Conservation (phyloP, 1,139 yeast species). For the Protomyces gravidus region DNA sequence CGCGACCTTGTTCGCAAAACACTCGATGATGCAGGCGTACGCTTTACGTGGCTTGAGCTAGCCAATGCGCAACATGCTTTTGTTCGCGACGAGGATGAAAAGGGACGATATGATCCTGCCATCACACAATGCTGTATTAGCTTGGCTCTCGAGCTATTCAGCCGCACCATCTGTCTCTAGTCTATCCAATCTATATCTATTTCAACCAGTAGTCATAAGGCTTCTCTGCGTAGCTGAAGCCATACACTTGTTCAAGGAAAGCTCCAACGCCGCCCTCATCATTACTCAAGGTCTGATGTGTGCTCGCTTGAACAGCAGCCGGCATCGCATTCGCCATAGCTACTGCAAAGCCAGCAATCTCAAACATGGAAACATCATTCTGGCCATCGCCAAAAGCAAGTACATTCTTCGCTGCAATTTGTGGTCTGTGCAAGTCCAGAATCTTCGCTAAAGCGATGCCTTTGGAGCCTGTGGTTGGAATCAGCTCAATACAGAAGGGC, state of each 20-base stretch:
- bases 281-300: conserved; percentile 18
- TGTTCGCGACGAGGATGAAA: conserved; percentile 70
- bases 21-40: conserved; percentile 58
- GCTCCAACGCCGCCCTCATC: conserved; percentile 29
- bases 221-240: conserved; percentile 10
- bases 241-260: conserved; percentile 17
- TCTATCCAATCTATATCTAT: neutral
- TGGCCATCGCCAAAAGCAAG: conserved; percentile 31
- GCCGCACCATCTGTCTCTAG: conserved; percentile 55
- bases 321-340: conserved; percentile 29
- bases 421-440: conserved; percentile 4
- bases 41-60: conserved; percentile 66
- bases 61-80: conserved; percentile 74
- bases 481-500: conserved; percentile 30
- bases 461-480: conserved; percentile 27
- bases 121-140: conserved; percentile 64
- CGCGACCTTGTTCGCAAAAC: conserved; percentile 64
- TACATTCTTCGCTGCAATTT: conserved; percentile 12
- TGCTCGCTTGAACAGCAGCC: conserved; percentile 23
- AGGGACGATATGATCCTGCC: conserved; percentile 76
- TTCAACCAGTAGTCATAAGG: conserved; percentile 22
- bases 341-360: conserved; percentile 29
- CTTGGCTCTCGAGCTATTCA: conserved; percentile 65
- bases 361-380: conserved; percentile 30
- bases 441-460: conserved; percentile 29